Evolutionary conservation across 2,329 filamentous ascomycete species (phyloP).

Genomic region (Exserohilum rostratum): DNA sequence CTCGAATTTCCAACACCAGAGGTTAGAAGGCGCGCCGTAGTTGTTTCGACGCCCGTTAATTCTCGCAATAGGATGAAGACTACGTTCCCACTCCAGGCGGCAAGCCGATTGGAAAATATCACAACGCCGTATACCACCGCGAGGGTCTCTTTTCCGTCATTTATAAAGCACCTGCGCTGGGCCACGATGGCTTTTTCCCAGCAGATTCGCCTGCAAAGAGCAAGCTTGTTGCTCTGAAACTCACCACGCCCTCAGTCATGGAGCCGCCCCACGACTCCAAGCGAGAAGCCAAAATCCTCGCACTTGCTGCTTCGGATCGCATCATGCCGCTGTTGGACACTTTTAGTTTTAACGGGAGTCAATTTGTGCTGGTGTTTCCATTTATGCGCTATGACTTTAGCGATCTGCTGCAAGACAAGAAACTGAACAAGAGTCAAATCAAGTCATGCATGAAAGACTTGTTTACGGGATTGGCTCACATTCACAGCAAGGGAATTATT

Average conservation of each 20-base stretch:
- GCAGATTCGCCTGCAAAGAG: slow-evolving; percentile 23
- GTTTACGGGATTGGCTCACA: slow-evolving; percentile 70
- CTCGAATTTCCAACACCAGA: slow-evolving; percentile 36
- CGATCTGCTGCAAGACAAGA: slow-evolving; percentile 63
- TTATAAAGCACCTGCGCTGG: slow-evolving; percentile 66
- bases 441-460: slow-evolving; percentile 67
- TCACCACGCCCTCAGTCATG: slow-evolving; percentile 76
- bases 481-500: slow-evolving; percentile 79
- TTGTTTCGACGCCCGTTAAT: not conserved
- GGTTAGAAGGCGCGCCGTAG: slow-evolving; percentile 12
- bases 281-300: slow-evolving; percentile 79
- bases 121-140: slow-evolving; percentile 61
- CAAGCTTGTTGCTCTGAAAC: slow-evolving; percentile 74
- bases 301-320: slow-evolving; percentile 60
- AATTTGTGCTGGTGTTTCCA: slow-evolving; percentile 82
- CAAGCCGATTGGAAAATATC: slow-evolving; percentile 61
- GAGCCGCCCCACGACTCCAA: slow-evolving; percentile 81
- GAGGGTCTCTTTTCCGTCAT: slow-evolving; percentile 83
- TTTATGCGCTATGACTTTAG: slow-evolving; percentile 78
- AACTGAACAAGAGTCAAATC: slow-evolving; percentile 48
- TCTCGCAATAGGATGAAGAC: slow-evolving; percentile 31
- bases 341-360: slow-evolving; percentile 71
- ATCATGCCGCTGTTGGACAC: slow-evolving; percentile 74
- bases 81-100: slow-evolving; percentile 43
- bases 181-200: slow-evolving; percentile 41